These are phyloP conservation scores for Vicia villosa DNA, from an alignment of 306 rosid genomes.

Conservation along the genomic window DNA sequence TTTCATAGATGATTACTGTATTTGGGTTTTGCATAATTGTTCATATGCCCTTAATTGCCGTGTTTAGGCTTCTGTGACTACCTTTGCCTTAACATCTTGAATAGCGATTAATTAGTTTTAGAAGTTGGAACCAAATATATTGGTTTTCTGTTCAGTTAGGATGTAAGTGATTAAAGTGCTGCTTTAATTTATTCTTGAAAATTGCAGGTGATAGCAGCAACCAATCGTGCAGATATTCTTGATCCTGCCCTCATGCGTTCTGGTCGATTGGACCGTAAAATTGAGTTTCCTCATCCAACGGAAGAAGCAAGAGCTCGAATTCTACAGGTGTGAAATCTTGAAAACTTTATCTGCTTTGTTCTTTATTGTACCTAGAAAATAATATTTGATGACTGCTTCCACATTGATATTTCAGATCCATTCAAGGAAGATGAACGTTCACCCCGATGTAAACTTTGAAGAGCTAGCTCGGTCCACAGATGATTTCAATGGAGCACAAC, in stretches of 20 bases:
- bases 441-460: conserved; percentile 92
- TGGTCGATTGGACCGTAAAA: conserved; percentile 96
- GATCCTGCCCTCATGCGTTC: conserved; percentile 99
- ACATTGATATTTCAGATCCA: conserved; percentile 62
- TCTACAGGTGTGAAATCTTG: conserved; percentile 65
- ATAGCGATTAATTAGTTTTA: conserved; percentile 5
- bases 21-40: conserved; percentile 5
- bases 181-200: conserved; percentile 20
- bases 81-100: neutral
- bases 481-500: conserved; percentile 94
- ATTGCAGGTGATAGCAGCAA: conserved; percentile 93
- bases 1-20: neutral
- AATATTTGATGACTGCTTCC: conserved; percentile 17
- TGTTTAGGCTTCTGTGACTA: neutral
- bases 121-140: neutral
- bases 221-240: conserved; percentile 95
- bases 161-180: neutral
- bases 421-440: conserved; percentile 84
- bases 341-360: neutral
- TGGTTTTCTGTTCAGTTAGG: neutral
- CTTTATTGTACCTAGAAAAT: neutral
- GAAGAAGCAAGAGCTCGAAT: conserved; percentile 97
- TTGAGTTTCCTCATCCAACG: conserved; percentile 96
- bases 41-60: neutral
- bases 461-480: conserved; percentile 95